Conservation (phyloP, 2,329 filamentous ascomycete genomes). For the Colletotrichum sp. region DNA sequence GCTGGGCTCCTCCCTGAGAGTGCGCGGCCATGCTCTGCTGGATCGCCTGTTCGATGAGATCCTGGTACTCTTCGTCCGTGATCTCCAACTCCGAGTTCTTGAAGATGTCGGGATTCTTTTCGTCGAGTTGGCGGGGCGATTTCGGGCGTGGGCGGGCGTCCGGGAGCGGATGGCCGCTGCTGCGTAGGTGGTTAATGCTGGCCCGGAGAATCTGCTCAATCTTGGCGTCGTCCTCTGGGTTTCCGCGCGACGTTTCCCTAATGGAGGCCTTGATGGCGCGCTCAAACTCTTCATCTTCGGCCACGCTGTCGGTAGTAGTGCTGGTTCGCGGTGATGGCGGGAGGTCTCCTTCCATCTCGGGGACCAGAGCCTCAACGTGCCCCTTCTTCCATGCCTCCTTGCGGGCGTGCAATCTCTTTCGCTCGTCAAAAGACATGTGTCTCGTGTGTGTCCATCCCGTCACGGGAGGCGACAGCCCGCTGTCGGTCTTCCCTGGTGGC, state of each 20-base stretch:
- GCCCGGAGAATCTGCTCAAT: slow-evolving; percentile 78
- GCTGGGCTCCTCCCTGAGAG: slow-evolving; percentile 19
- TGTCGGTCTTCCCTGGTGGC: slow-evolving; percentile 6
- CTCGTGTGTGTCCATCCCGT: slow-evolving; percentile 55
- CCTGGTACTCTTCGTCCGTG: slow-evolving; percentile 64
- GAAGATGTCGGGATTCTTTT: slow-evolving; percentile 19
- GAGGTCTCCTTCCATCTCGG: slow-evolving; percentile 16
- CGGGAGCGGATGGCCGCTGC: slow-evolving; percentile 21
- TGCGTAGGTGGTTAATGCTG: slow-evolving; percentile 64
- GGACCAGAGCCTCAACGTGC: slow-evolving; percentile 28
- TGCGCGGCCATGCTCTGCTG: slow-evolving; percentile 50
- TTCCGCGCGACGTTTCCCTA: slow-evolving; percentile 70
- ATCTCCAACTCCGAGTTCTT: slow-evolving; percentile 40
- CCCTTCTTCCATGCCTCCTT: slow-evolving; percentile 48
- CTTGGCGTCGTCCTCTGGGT: slow-evolving; percentile 71
- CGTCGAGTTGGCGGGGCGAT: neutral
- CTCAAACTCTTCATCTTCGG: slow-evolving; percentile 69
- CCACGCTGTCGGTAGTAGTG: neutral
- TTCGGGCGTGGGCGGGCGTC: neutral
- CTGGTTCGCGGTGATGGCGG: slow-evolving; percentile 25
- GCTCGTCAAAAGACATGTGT: slow-evolving; percentile 55
- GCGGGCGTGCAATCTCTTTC: slow-evolving; percentile 53
- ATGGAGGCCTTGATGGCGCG: slow-evolving; percentile 75
- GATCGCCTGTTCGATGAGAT: slow-evolving; percentile 60
- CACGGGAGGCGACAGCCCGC: slow-evolving; percentile 30